Evolutionary conservation across 805 yeast genomes (phyloP).

Genomic region (Diddensiella caesifluorescens): DNA sequence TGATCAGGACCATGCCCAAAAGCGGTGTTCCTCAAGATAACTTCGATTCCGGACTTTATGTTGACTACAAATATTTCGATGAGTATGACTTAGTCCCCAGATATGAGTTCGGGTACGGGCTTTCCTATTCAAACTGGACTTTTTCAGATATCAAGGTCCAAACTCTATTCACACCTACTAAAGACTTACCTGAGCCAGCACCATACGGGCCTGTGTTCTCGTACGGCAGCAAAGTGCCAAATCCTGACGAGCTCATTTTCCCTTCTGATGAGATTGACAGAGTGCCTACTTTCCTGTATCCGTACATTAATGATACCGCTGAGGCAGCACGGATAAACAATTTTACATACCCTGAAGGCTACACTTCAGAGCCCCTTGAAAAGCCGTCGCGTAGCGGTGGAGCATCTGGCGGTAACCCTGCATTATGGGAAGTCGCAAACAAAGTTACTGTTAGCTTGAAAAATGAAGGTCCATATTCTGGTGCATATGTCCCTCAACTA

Average conservation of each 20-base stretch:
- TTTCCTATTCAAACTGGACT: slow-evolving; percentile 45
- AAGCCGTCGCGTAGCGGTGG: slow-evolving; percentile 35
- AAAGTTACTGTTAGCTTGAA: slow-evolving; percentile 42
- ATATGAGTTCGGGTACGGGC: slow-evolving; percentile 58
- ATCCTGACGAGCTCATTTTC: slow-evolving; percentile 42
- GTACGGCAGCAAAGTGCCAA: slow-evolving; percentile 12
- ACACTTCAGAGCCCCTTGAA: slow-evolving; percentile 30
- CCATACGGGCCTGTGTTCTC: slow-evolving; percentile 34
- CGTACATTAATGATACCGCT: slow-evolving; percentile 37
- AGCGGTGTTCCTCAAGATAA: slow-evolving; percentile 37
- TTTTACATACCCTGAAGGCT: slow-evolving; percentile 37
- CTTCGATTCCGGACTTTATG: slow-evolving; percentile 39
- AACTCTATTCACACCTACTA: slow-evolving; percentile 39
- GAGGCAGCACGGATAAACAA: slow-evolving; percentile 34
- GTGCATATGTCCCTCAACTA: slow-evolving; percentile 48
- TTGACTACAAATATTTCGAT: slow-evolving; percentile 57
- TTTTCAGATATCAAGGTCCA: slow-evolving; percentile 36
- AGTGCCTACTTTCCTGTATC: slow-evolving; percentile 53
- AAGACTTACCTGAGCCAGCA: slow-evolving; percentile 40
- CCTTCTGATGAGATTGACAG: slow-evolving; percentile 48
- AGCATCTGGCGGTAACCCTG: slow-evolving; percentile 52
- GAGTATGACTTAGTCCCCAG: slow-evolving; percentile 51
- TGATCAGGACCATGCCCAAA: slow-evolving; percentile 35
- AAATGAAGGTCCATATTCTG: slow-evolving; percentile 44
- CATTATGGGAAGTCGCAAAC: slow-evolving; percentile 50